These are phyloP conservation scores for Teratosphaeria zuluensis DNA, from an alignment of 2,329 filamentous ascomycete genomes.

Conservation along the genomic window DNA sequence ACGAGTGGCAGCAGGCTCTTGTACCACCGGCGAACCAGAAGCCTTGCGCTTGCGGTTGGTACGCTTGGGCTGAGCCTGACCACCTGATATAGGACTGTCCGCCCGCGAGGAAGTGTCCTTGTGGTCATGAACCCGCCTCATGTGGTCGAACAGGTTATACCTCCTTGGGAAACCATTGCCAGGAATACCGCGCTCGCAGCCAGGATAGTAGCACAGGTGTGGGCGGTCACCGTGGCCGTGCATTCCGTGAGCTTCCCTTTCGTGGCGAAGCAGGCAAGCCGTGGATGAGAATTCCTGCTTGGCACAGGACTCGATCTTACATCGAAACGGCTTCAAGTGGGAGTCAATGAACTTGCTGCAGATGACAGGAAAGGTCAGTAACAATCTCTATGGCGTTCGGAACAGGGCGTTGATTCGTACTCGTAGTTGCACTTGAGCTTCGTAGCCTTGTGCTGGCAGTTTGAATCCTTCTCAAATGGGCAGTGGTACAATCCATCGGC, in stretches of 20 bases:
- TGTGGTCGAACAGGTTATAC: slow-evolving; percentile 95
- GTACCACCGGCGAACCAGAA: slow-evolving; percentile 8
- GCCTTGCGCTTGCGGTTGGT: slow-evolving; percentile 22
- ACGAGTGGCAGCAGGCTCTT: slow-evolving; percentile 11
- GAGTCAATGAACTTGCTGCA: slow-evolving; percentile 92
- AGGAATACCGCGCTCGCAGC: slow-evolving; percentile 71
- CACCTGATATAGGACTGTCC: slow-evolving; percentile 2
- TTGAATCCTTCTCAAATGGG: slow-evolving; percentile 59
- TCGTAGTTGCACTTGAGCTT: slow-evolving; percentile 99
- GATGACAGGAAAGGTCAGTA: slow-evolving; percentile 8
- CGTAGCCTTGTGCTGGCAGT: slow-evolving; percentile 84
- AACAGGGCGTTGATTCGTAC: slow-evolving; percentile 47
- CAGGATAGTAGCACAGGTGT: slow-evolving; percentile 76
- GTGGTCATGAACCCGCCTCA: slow-evolving; percentile 80
- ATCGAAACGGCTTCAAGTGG: slow-evolving; percentile 90
- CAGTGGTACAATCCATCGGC: slow-evolving; percentile 85
- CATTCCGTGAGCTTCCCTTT: slow-evolving; percentile 90
- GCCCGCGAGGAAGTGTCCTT: slow-evolving; percentile 18
- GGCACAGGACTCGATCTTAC: slow-evolving; percentile 75
- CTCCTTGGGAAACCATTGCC: slow-evolving; percentile 88
- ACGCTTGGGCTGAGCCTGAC: neutral
- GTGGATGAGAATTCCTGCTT: slow-evolving; percentile 89
- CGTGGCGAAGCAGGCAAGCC: slow-evolving; percentile 85
- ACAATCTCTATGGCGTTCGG: neutral
- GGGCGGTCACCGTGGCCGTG: slow-evolving; percentile 91